Percentiles rank a stretch among this genome's conserved stretches.
Evolutionary conservation across 805 yeast species (phyloP).

Genomic region (Wickerhamomyces bovis): DNA sequence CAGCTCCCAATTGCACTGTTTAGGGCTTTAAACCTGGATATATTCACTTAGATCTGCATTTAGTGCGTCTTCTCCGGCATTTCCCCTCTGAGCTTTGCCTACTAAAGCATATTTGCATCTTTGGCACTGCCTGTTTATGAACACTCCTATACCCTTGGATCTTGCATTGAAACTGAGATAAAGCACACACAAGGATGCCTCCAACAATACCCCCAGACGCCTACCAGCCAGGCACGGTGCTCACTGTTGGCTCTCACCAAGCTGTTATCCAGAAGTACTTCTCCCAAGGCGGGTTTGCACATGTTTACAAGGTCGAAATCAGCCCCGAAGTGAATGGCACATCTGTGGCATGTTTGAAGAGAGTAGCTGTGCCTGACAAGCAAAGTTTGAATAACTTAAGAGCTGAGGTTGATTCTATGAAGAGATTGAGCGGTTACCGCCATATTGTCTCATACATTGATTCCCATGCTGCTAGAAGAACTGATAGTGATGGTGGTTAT

Average conservation of each 20-base stretch:
- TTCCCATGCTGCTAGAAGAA: constrained; percentile 82
- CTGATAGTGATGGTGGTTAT: constrained; percentile 51
- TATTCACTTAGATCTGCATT: background rate
- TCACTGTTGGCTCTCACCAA: constrained; percentile 80
- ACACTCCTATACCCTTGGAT: background rate
- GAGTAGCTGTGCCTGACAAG: constrained; percentile 94
- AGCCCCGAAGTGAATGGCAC: constrained; percentile 52
- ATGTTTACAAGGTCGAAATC: constrained; percentile 76
- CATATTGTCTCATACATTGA: constrained; percentile 89
- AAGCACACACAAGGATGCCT: background rate
- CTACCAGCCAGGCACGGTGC: constrained; percentile 67
- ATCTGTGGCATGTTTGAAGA: constrained; percentile 72
- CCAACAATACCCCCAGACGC: constrained; percentile 42
- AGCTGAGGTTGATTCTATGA: constrained; percentile 98
- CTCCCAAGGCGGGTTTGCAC: constrained; percentile 94
- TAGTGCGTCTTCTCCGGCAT: no score
- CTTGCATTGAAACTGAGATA: background rate
- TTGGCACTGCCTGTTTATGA: background rate
- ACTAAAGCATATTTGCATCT: background rate
- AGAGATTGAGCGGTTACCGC: constrained; percentile 69
- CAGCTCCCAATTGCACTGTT: background rate
- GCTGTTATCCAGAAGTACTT: constrained; percentile 65
- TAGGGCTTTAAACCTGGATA: background rate
- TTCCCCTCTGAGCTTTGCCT: background rate
- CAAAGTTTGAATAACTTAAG: constrained; percentile 72